Conservation (phyloP, 176 grass and related monocot genomes). For the Oryza longistaminata region DNA sequence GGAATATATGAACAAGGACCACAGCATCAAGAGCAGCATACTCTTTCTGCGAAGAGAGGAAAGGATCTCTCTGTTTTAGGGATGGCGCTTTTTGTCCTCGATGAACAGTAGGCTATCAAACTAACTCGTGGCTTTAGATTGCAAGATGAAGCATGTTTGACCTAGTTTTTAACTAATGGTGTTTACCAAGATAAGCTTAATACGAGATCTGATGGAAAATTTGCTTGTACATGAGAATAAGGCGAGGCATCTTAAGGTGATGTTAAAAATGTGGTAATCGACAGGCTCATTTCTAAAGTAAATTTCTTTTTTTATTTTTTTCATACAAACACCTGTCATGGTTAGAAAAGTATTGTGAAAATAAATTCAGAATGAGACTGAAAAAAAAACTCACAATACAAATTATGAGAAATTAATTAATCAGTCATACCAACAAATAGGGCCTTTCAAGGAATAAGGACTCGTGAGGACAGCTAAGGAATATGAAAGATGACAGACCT, state of each 20-base stretch:
- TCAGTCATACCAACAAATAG: not conserved
- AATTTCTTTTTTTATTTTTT: not conserved
- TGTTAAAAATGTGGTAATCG: not conserved
- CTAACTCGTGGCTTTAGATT: not conserved
- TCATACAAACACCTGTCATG: not conserved
- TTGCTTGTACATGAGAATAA: not conserved
- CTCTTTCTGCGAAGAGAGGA: conserved; percentile 65
- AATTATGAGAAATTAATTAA: conserved; percentile 20
- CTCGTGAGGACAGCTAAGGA: not conserved
- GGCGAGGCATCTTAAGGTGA: not conserved
- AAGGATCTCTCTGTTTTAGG: conserved; percentile 3
- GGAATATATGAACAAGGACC: conserved; percentile 92
- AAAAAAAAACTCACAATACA: not conserved
- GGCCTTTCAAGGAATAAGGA: conserved; percentile 14
- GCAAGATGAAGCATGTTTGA: not conserved
- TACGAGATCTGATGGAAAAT: conserved; percentile 12
- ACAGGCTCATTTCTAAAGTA: not conserved
- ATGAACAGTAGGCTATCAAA: not conserved
- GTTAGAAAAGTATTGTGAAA: not conserved
- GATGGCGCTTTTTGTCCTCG: not conserved
- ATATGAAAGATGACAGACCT: conserved; percentile 45
- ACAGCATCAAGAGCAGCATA: conserved; percentile 92
- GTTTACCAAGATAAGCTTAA: not conserved
- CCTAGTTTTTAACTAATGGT: conserved; percentile 2
- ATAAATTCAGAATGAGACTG: not conserved